Evolutionary conservation across 352 stramenopile genomes (phyloP).

Genomic region (Albugo laibachii): DNA sequence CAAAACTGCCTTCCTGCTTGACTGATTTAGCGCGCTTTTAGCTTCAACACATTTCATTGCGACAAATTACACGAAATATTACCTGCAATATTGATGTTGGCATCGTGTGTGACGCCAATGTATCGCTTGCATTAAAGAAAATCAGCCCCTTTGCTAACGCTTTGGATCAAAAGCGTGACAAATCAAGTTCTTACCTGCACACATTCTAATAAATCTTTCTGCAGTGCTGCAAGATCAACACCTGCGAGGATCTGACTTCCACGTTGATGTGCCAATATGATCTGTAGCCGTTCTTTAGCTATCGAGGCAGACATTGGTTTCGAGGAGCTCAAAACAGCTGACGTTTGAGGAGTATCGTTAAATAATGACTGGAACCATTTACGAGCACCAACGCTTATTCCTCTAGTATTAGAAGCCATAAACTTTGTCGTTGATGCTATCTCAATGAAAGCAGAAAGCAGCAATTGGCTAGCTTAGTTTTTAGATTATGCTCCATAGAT

Average conservation of each 20-base stretch:
- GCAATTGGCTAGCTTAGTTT: too few species aligned
- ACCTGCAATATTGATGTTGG: constrained; percentile 80
- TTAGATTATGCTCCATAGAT: too few species aligned
- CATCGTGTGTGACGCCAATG: constrained; percentile 69
- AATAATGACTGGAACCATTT: constrained; percentile 71
- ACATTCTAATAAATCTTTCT: constrained; percentile 69
- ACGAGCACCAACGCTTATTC: constrained; percentile 20
- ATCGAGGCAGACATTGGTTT: constrained; percentile 25
- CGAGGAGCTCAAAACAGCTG: constrained; percentile 16
- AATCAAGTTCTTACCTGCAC: constrained; percentile 10
- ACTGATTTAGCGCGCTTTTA: constrained; percentile 14
- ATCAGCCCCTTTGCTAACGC: neutral
- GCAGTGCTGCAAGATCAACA: constrained; percentile 56
- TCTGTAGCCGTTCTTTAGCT: constrained; percentile 75
- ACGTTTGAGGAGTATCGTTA: constrained; percentile 17
- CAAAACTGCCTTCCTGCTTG: constrained; percentile 69
- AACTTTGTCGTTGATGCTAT: too few species aligned
- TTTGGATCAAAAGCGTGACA: neutral
- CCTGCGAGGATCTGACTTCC: constrained; percentile 65
- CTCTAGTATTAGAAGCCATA: too few species aligned
- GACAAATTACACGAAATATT: constrained; percentile 1
- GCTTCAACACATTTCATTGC: neutral
- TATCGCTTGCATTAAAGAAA: constrained; percentile 35
- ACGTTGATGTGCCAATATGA: constrained; percentile 76
- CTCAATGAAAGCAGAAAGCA: too few species aligned